phyloP scores from a whole-genome alignment of 2,329 filamentous ascomycete species.

The Fusarium sororula region DNA sequence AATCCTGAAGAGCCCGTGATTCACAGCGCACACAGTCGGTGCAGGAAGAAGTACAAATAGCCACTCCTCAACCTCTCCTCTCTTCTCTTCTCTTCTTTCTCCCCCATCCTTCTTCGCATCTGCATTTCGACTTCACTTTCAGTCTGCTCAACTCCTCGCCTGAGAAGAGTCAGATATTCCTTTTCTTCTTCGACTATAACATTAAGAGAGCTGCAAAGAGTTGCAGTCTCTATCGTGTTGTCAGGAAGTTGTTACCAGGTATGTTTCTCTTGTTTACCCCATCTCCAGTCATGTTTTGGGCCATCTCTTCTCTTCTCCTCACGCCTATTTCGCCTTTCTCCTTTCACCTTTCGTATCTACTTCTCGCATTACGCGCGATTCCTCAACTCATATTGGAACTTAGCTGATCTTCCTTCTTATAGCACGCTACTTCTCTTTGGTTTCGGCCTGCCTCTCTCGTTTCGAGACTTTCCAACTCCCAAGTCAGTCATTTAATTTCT shows the following conservation, averaged over 20 bases:
- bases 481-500: background rate
- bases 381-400: background rate
- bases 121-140: background rate
- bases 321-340: background rate
- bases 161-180: background rate
- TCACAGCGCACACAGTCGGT: background rate
- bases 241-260: conserved; percentile 7
- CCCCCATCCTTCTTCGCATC: background rate
- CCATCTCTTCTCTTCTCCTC: background rate
- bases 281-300: background rate
- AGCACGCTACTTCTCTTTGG: background rate
- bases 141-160: background rate
- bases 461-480: background rate
- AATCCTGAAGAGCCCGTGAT: background rate
- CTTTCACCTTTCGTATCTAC: background rate
- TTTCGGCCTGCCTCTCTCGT: background rate
- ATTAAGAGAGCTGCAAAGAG: conserved; percentile 24
- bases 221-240: conserved; percentile 10
- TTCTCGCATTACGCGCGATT: background rate
- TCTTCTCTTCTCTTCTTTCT: background rate
- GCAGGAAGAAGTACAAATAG: conserved; percentile 11
- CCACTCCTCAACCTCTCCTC: background rate
- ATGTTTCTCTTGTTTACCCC: background rate
- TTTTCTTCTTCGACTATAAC: background rate
- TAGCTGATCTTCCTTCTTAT: background rate